Percentiles rank a stretch among this genome's conserved stretches.
These are phyloP conservation scores for Brassica cretica DNA, from an alignment of 345 rosid genomes.

Conservation along the genomic window DNA sequence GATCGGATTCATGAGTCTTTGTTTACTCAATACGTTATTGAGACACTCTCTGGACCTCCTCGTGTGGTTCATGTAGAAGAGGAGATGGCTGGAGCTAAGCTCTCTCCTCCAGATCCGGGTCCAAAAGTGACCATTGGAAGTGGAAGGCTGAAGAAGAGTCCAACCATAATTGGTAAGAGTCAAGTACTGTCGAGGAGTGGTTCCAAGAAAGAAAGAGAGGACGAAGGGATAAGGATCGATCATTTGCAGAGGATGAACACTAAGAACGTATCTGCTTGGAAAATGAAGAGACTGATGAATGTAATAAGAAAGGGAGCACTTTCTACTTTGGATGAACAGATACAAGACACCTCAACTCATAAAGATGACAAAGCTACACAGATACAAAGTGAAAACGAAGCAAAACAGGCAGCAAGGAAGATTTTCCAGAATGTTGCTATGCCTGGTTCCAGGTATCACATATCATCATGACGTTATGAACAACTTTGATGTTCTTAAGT, in stretches of 20 bases:
- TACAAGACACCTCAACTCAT: constrained; percentile 44
- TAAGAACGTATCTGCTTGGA: constrained; percentile 95
- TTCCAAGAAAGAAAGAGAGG: constrained; percentile 47
- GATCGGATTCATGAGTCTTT: constrained; percentile 88
- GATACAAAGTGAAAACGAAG: constrained; percentile 69
- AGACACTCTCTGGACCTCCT: constrained; percentile 81
- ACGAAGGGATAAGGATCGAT: constrained; percentile 59
- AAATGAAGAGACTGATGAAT: constrained; percentile 82
- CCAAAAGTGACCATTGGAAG: constrained; percentile 45
- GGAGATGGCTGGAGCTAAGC: constrained; percentile 47
- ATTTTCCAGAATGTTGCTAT: constrained; percentile 73
- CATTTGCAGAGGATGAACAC: constrained; percentile 72
- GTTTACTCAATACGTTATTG: constrained; percentile 80
- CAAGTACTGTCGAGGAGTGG: constrained; percentile 46
- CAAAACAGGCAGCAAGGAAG: constrained; percentile 83
- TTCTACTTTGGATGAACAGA: constrained; percentile 82
- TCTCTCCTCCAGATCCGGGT: constrained; percentile 43
- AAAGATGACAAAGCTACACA: constrained; percentile 64
- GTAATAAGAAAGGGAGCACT: constrained; percentile 65
- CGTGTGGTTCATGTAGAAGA: constrained; percentile 57
- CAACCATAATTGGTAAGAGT: constrained; percentile 45
- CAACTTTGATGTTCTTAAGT: not conserved
- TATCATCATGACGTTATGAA: not conserved
- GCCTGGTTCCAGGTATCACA: constrained; percentile 61
- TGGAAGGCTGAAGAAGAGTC: constrained; percentile 47